Base-by-base conservation (phyloP, 768 basidiomycete genomes). In the Leccinum obscurum region DNA sequence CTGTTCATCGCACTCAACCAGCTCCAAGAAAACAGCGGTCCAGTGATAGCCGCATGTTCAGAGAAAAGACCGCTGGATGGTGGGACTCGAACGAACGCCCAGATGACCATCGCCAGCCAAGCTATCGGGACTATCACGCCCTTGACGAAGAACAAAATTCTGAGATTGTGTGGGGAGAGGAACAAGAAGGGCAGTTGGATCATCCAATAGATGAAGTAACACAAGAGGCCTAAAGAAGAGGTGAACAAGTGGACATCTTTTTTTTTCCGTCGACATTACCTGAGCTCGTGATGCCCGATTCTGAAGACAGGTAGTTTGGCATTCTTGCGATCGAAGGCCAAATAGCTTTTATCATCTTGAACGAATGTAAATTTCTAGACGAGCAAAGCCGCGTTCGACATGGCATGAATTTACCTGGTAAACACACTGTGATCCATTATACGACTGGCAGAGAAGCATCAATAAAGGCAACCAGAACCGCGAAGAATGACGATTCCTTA, bases 1-100 rank as follows among this genome's bases (percentile, higher is more conserved):
- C 87, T 85, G 68, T 93, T 95, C 60, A 96, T 67, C 0, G 86
- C 85, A 55, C 80, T 80, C 52, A 96, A 75, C 90, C 90, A 94
- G 3, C 84, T 89, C 88, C 90, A 92, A n/a, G 52, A 86, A 76
- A 28, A 76, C 73, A 61, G 80, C 86, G 90, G 17, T 68, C 73
- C n/a, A 87, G 64, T 8, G 24, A 58, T 49, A 11, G 73, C 75
- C 0, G 86, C 73, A 54, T 83, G 82, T 58, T 82, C 74, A 0
- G 78, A 67, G 54, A 85, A 82, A 48, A 93, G 77, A 34, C 89
- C 88, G 3, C 77, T 77, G n/a, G 77, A 77, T 11, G 85, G 77
- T 6, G 89, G 87, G 0, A 83, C 87, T 65, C 83, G 84, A 62
- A 87, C 81, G 63, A 90, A 82, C 3, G 90, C 84, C 91, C 92